A percentile compares a stretch with the other conserved stretches of the same genome.
These are phyloP conservation scores for Alternaria sp. DNA, from an alignment of 2,329 filamentous ascomycete genomes.

Conservation along the genomic window DNA sequence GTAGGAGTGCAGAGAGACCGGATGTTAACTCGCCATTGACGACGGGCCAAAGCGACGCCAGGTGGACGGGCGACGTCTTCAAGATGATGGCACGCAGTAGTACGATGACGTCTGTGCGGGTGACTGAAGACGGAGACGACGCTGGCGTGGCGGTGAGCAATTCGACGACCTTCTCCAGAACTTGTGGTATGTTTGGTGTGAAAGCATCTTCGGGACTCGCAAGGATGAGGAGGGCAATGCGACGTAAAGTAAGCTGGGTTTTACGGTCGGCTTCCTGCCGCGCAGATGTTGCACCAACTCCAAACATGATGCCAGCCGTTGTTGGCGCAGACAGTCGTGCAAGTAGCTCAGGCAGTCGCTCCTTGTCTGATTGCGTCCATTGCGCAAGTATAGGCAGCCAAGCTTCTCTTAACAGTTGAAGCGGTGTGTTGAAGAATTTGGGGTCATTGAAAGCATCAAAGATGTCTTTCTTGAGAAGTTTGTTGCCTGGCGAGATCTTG, in stretches of 20 bases:
- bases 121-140: constrained; percentile 89
- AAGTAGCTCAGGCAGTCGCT: constrained; percentile 82
- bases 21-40: constrained; percentile 85
- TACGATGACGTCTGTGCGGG: constrained; percentile 88
- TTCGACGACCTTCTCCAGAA: constrained; percentile 86
- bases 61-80: constrained; percentile 77
- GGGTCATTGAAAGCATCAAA: constrained; percentile 89
- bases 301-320: constrained; percentile 95
- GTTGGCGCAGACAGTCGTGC: constrained; percentile 81
- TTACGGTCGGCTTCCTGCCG: constrained; percentile 93
- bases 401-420: constrained; percentile 69
- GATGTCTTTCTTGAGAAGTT: constrained; percentile 92
- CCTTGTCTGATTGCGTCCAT: constrained; percentile 86
- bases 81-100: constrained; percentile 82
- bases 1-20: constrained; percentile 76
- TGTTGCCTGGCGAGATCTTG: constrained; percentile 79
- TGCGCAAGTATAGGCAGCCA: constrained; percentile 87
- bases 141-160: constrained; percentile 81
- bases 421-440: constrained; percentile 77
- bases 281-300: constrained; percentile 93
- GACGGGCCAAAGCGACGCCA: constrained; percentile 87
- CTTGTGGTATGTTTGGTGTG: constrained; percentile 72
- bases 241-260: constrained; percentile 86
- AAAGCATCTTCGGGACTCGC: constrained; percentile 80
- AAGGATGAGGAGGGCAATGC: constrained; percentile 80